A percentile compares a stretch with the other conserved stretches of the same genome.
phyloP scores from a whole-genome alignment of 352 stramenopile species.

The Lagenidium sp. region DNA sequence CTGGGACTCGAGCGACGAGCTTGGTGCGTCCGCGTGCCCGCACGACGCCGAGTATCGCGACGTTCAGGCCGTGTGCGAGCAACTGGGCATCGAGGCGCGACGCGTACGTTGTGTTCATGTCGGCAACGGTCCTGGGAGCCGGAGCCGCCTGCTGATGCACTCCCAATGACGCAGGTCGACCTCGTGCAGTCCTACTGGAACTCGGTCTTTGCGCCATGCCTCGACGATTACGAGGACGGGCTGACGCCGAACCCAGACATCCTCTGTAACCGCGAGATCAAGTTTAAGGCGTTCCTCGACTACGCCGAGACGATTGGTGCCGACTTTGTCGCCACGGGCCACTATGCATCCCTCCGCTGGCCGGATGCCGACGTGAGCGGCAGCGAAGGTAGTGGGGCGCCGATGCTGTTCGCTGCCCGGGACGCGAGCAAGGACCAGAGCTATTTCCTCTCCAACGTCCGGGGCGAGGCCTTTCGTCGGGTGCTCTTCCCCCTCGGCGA shows the following conservation, averaged over 20 bases:
- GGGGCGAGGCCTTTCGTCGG: conserved; percentile 50
- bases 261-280: conserved; percentile 97
- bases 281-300: conserved; percentile 96
- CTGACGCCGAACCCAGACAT: conserved; percentile 93
- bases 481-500: conserved; percentile 95
- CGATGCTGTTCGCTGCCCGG: conserved; percentile 71
- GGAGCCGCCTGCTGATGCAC: no score
- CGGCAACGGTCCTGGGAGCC: no score
- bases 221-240: conserved; percentile 82
- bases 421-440: conserved; percentile 95
- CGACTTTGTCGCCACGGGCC: conserved; percentile 94
- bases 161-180: conserved; percentile 49
- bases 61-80: conserved; percentile 86
- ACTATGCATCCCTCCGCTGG: conserved; percentile 89
- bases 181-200: conserved; percentile 97
- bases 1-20: conserved; percentile 94
- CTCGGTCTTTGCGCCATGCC: conserved; percentile 95
- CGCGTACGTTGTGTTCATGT: conserved; percentile 1
- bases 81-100: conserved; percentile 86
- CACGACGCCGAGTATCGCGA: conserved; percentile 91
- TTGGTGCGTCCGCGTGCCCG: conserved; percentile 72
- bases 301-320: conserved; percentile 79
- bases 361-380: conserved; percentile 6
- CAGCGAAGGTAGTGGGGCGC: conserved; percentile 13
- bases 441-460: conserved; percentile 94